These are phyloP conservation scores for Chenopodium berlandieri DNA, from an alignment of 148 eudicot genomes.

Conservation along the genomic window DNA sequence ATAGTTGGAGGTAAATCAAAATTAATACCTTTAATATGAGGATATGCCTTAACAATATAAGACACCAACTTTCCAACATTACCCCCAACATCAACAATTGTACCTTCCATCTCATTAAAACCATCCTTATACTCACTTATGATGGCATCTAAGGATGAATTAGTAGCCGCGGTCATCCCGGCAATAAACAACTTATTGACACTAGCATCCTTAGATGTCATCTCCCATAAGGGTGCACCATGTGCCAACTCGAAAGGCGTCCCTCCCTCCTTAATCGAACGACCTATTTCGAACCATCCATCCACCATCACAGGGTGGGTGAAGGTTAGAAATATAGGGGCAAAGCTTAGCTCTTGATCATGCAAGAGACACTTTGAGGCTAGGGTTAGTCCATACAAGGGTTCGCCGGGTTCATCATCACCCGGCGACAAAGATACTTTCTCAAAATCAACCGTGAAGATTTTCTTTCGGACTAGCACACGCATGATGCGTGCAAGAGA, in stretches of 20 bases:
- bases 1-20: background rate
- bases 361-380: background rate
- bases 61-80: background rate
- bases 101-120: background rate
- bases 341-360: background rate
- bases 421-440: background rate
- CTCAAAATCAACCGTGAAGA: background rate
- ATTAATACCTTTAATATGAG: background rate
- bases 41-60: background rate
- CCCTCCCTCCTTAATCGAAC: background rate
- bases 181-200: background rate
- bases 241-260: background rate
- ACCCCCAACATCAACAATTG: background rate
- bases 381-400: background rate
- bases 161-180: background rate
- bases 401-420: background rate
- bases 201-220: background rate
- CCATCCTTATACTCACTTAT: background rate
- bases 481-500: background rate
- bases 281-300: background rate
- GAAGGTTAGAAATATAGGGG: background rate
- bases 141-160: background rate
- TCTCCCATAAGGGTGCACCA: background rate
- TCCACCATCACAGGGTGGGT: background rate
- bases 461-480: background rate